phyloP scores from a whole-genome alignment of 176 grass and related monocot genomes.

The Puya raimondii region DNA sequence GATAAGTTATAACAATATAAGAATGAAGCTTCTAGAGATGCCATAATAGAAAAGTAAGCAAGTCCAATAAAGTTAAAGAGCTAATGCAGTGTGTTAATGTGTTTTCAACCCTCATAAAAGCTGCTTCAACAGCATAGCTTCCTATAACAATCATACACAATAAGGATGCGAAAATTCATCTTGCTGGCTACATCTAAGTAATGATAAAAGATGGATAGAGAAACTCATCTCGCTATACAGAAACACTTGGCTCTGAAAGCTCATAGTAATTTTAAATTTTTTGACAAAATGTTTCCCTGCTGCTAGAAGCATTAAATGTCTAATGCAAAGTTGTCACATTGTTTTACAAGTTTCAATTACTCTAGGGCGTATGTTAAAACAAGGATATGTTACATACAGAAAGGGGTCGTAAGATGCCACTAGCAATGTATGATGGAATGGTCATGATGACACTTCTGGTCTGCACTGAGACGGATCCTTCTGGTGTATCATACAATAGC shows the following conservation, averaged over 20 bases:
- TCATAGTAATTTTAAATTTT: background rate
- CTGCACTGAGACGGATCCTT: slow-evolving; percentile 48
- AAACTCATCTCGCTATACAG: background rate
- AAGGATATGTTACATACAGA: slow-evolving; percentile 50
- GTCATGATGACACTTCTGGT: slow-evolving; percentile 81
- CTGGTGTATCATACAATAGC: slow-evolving; percentile 78
- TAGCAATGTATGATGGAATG: slow-evolving; percentile 80
- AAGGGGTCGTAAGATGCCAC: slow-evolving; percentile 71
- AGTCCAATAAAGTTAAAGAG: background rate
- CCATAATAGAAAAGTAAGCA: background rate
- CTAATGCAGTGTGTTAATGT: background rate
- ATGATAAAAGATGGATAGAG: too few species aligned
- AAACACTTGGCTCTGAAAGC: background rate
- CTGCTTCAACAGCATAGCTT: background rate
- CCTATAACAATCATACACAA: background rate
- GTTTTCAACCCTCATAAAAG: background rate
- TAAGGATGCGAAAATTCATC: background rate
- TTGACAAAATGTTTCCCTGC: background rate
- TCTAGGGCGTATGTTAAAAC: background rate
- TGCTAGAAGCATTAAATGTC: background rate
- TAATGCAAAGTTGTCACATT: background rate
- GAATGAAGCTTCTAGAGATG: background rate
- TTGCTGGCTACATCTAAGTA: background rate
- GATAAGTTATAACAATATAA: background rate
- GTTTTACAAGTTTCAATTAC: background rate